Evolutionary conservation across 768 basidiomycete species (phyloP).

Genomic region (Collybiopsis confluens): DNA sequence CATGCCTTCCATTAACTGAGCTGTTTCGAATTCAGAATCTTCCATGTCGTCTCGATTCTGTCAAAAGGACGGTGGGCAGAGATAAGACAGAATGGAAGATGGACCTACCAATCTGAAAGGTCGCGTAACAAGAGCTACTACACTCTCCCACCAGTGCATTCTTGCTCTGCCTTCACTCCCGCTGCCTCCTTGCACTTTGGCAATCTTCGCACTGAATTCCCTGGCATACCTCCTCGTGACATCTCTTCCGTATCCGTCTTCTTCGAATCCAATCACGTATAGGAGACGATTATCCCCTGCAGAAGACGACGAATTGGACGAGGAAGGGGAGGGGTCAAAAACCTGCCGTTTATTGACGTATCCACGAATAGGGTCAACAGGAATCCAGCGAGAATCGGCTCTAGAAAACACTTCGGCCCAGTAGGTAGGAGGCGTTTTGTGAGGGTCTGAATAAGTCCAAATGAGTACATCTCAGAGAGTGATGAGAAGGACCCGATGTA

Average conservation of each 20-base stretch:
- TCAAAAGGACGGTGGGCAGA: constrained; percentile 15
- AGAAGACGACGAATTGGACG: too few species aligned
- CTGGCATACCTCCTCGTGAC: constrained; percentile 87
- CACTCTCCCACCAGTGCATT: constrained; percentile 81
- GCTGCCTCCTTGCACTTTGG: constrained; percentile 70
- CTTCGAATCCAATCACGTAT: constrained; percentile 92
- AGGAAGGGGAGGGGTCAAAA: constrained; percentile 72
- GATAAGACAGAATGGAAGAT: constrained; percentile 1
- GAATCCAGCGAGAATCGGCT: constrained; percentile 86
- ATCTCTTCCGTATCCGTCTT: constrained; percentile 89
- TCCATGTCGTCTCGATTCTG: constrained; percentile 92
- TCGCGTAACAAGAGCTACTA: constrained; percentile 58
- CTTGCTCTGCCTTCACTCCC: constrained; percentile 49
- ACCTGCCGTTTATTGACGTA: constrained; percentile 76
- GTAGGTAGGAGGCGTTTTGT: constrained; percentile 75
- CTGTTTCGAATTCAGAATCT: constrained; percentile 78
- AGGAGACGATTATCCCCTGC: constrained; percentile 74
- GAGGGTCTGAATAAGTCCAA: constrained; percentile 44
- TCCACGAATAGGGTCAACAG: constrained; percentile 83
- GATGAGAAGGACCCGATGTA: background rate
- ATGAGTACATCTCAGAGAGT: background rate
- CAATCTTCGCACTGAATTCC: constrained; percentile 73
- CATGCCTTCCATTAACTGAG: constrained; percentile 87
- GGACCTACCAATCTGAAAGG: constrained; percentile 76
- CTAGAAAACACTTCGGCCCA: constrained; percentile 98